Evolutionary conservation across 371 early-diverging fungal species (phyloP), one percentile per base, ranked within the genome.

Genomic region (Zancudomyces culisetae): DNA sequence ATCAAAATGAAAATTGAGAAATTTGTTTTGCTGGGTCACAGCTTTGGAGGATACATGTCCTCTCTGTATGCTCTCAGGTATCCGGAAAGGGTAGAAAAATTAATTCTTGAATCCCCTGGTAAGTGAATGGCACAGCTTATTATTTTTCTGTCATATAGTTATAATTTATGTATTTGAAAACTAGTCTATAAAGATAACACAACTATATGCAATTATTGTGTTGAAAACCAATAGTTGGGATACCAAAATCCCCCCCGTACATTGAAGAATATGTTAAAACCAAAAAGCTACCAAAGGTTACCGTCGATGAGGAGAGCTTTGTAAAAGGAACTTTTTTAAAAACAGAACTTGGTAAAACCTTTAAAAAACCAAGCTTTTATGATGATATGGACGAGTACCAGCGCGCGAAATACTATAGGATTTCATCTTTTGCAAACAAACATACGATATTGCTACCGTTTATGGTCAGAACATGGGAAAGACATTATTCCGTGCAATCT

Each of bases 1-100:
- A 57, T 77, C 49, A 66, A 68, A 26, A 73, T 85, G 42, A 74
- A 79, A 13, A 71, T 92, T 39, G 81, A 87, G 40, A 81, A 77
- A 55, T 81, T 90, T 83, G 77, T 79, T 6, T 61, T 93, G 46
- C 63, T 80, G 43, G 94, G 90, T 0, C 88, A 88, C 60, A 83
- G 82, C 21, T 62, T 89, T 22, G 88, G 88, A 27, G 96, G 93
- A 1, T 95, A 93, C 60, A 77, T 96, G 60, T 75, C 83, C 1
- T 58, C 83, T 0, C 75, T 78, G 12, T 96, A 96, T 59, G 85
- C 93, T 1, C 64, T 90, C 23, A 81, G 80, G 58, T 83, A 91
- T 57, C 90, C 93, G 1, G 67, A 83, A 42, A 74, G 78, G 13
- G 90, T 96, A n/a, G 84, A 87, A 52, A 83, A 83, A 56, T 72